Percentiles rank a stretch among this genome's conserved stretches.
Conservation (phyloP, 2,329 filamentous ascomycete genomes). For the Trichophyton verrucosum region DNA sequence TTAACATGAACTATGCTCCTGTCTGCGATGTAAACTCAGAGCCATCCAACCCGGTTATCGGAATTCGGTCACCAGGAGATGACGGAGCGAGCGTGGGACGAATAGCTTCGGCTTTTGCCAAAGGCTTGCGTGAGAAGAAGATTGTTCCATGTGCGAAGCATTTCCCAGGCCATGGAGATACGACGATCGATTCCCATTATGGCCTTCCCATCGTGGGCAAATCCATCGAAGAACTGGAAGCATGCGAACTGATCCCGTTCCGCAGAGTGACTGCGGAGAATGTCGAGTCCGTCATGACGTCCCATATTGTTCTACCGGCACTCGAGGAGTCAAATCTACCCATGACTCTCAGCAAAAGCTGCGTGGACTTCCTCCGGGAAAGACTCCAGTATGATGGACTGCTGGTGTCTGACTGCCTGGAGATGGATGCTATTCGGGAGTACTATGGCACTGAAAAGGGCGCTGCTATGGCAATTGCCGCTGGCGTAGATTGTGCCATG, state of each 20-base stretch:
- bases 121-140: constrained; percentile 28
- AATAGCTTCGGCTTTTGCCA: constrained; percentile 29
- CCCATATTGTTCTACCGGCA: constrained; percentile 32
- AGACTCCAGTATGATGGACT: constrained; percentile 35
- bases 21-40: constrained; percentile 36
- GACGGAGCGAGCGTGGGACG: constrained; percentile 22
- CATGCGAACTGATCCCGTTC: constrained; percentile 34
- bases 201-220: constrained; percentile 32
- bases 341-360: constrained; percentile 29
- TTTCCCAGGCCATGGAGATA: constrained; percentile 36
- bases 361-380: constrained; percentile 28
- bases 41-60: constrained; percentile 34
- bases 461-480: constrained; percentile 31
- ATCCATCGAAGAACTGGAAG: constrained; percentile 26
- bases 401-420: constrained; percentile 35
- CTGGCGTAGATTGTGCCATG: constrained; percentile 36
- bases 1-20: constrained; percentile 38
- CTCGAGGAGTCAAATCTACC: constrained; percentile 26
- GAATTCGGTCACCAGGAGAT: constrained; percentile 33
- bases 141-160: constrained; percentile 35
- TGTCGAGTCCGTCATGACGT: constrained; percentile 35
- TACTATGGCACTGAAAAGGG: constrained; percentile 32
- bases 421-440: constrained; percentile 34
- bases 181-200: constrained; percentile 34
- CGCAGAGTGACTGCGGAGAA: constrained; percentile 31